Evolutionary conservation across 164 flowering plant genomes (phyloP).

Genomic region (Saururus chinensis): DNA sequence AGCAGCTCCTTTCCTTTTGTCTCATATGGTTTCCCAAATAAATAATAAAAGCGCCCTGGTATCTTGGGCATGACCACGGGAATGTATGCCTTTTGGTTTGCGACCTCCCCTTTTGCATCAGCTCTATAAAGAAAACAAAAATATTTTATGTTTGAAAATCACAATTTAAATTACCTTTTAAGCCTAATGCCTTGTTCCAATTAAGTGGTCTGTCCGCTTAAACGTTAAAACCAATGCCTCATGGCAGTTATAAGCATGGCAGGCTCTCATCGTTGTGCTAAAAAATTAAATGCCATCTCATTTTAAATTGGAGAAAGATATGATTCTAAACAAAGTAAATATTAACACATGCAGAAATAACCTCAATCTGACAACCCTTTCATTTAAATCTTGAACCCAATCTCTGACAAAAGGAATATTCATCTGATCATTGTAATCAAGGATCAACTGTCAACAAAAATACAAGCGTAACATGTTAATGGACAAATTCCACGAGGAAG

Average conservation of each 20-base stretch:
- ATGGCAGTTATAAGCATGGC: too few relatives aligned
- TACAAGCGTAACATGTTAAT: background rate
- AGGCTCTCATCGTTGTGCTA: too few relatives aligned
- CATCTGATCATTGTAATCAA: constrained; percentile 68
- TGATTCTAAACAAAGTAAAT: too few relatives aligned
- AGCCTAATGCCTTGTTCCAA: too few relatives aligned
- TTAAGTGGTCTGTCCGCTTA: too few relatives aligned
- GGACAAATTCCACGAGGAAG: too few relatives aligned
- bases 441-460: constrained; percentile 22
- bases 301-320: too few relatives aligned
- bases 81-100: constrained; percentile 28
- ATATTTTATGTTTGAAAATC: too few relatives aligned
- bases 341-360: constrained; percentile 9
- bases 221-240: too few relatives aligned
- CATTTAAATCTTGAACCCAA: constrained; percentile 18
- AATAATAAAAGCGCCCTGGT: constrained; percentile 78
- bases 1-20: constrained; percentile 46
- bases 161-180: too few relatives aligned
- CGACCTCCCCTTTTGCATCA: constrained; percentile 39
- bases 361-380: constrained; percentile 29
- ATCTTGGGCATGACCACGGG: constrained; percentile 67
- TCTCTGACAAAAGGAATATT: constrained; percentile 52
- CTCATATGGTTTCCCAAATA: constrained; percentile 75
- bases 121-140: constrained; percentile 28
- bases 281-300: too few relatives aligned